Conservation (phyloP, 2,329 filamentous ascomycete genomes). For the Cordyceps javanica region DNA sequence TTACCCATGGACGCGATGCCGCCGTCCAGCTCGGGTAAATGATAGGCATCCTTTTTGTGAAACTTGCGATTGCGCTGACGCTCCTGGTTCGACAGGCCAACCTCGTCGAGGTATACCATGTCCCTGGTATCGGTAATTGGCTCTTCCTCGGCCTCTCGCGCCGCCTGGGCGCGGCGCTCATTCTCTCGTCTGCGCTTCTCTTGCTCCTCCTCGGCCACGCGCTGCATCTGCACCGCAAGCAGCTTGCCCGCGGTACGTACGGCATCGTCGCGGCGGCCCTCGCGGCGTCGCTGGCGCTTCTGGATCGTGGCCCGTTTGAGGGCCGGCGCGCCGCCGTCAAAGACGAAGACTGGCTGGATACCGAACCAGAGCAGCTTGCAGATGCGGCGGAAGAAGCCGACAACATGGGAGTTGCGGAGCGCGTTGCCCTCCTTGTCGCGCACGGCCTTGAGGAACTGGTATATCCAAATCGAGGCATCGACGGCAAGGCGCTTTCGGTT, state of each 20-base stretch:
- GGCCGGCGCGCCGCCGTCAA: conserved; percentile 87
- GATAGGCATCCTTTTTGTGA: conserved; percentile 88
- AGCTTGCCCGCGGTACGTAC: conserved; percentile 85
- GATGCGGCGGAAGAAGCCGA: conserved; percentile 96
- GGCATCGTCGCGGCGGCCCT: conserved; percentile 90
- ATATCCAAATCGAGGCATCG: conserved; percentile 99
- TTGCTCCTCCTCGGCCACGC: conserved; percentile 78
- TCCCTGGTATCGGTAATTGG: conserved; percentile 60
- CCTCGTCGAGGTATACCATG: conserved; percentile 86
- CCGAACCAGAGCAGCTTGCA: conserved; percentile 97
- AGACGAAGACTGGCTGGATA: conserved; percentile 94
- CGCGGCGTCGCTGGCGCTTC: conserved; percentile 68
- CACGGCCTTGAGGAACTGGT: conserved; percentile 97
- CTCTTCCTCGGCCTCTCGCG: conserved; percentile 51
- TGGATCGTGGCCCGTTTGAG: conserved; percentile 89
- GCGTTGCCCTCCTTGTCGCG: conserved; percentile 98
- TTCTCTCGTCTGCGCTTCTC: conserved; percentile 50
- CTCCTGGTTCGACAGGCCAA: conserved; percentile 73
- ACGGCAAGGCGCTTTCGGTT: conserved; percentile 95
- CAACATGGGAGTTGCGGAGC: conserved; percentile 88
- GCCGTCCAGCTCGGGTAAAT: conserved; percentile 78
- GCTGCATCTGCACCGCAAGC: conserved; percentile 89
- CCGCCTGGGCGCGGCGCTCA: conserved; percentile 35
- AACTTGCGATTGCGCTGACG: conserved; percentile 70
- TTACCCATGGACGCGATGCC: conserved; percentile 81